Evolutionary conservation across 2,329 filamentous ascomycete genomes (phyloP).

Genomic region (Fusarium proliferatum): DNA sequence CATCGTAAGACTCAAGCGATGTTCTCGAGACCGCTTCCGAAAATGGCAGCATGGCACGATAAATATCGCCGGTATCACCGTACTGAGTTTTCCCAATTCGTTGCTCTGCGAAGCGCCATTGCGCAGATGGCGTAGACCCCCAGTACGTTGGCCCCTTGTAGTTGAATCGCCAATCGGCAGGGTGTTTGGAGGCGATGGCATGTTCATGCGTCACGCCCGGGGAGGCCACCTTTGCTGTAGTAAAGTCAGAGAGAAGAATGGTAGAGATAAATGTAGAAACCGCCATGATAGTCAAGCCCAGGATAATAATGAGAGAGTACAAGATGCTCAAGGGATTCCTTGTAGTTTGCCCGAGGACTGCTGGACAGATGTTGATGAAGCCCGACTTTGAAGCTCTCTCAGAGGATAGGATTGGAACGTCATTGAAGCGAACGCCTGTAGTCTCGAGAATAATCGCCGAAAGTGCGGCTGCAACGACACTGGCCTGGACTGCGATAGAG

Average conservation of each 20-base stretch:
- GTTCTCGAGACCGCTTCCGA: background rate
- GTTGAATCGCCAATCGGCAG: background rate
- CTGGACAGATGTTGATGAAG: background rate
- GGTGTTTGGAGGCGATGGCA: background rate
- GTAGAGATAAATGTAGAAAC: constrained; percentile 18
- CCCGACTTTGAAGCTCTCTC: background rate
- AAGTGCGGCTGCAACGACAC: background rate
- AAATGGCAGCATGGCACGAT: constrained; percentile 12
- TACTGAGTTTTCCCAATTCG: background rate
- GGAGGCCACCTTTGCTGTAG: background rate
- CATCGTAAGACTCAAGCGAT: background rate
- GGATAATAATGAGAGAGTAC: background rate
- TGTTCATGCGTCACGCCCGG: background rate
- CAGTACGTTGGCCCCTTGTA: background rate
- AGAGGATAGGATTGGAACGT: background rate
- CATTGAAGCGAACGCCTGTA: background rate
- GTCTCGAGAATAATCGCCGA: constrained; percentile 9
- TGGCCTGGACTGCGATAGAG: background rate
- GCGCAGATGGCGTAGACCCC: background rate
- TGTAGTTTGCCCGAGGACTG: background rate
- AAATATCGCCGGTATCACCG: constrained; percentile 3
- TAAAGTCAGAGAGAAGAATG: constrained; percentile 16
- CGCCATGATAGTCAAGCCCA: background rate
- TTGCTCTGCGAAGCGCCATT: constrained; percentile 16
- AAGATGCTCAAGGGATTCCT: background rate